Evolutionary conservation across 169 alveolate genomes (phyloP).

Genomic region (Perkinsus marinus): DNA sequence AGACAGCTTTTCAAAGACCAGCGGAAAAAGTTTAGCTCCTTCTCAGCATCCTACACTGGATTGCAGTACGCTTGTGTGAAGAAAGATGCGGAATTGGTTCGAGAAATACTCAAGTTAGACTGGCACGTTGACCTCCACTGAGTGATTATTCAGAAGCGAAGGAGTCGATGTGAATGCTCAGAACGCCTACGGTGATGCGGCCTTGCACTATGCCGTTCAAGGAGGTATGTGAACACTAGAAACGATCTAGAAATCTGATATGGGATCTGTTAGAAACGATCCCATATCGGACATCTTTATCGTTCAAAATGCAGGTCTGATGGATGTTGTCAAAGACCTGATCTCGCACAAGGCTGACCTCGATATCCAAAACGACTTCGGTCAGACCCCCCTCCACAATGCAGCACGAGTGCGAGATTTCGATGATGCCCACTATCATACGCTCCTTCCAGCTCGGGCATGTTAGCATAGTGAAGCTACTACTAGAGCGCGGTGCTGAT

Average conservation of each 20-base stretch:
- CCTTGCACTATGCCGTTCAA: background rate
- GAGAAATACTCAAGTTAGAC: background rate
- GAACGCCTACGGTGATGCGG: background rate
- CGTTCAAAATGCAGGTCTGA: background rate
- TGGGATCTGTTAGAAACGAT: too few relatives aligned
- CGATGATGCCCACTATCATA: background rate
- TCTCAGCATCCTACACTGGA: background rate
- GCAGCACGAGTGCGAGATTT: background rate
- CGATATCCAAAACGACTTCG: background rate
- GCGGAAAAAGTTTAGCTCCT: background rate
- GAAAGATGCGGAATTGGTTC: background rate
- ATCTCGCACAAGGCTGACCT: background rate
- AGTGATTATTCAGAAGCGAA: background rate
- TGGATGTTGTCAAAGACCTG: background rate
- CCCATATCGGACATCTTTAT: too few relatives aligned
- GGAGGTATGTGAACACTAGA: background rate
- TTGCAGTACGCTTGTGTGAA: background rate
- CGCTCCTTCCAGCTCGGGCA: background rate
- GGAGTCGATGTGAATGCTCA: background rate
- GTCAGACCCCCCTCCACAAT: background rate
- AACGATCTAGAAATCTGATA: too few relatives aligned
- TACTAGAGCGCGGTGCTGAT: background rate
- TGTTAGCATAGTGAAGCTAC: background rate
- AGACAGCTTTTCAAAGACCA: background rate
- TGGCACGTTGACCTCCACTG: background rate